These are phyloP conservation scores for Aspergillus carbonarius DNA, from an alignment of 2,329 filamentous ascomycete species.

Conservation along the genomic window DNA sequence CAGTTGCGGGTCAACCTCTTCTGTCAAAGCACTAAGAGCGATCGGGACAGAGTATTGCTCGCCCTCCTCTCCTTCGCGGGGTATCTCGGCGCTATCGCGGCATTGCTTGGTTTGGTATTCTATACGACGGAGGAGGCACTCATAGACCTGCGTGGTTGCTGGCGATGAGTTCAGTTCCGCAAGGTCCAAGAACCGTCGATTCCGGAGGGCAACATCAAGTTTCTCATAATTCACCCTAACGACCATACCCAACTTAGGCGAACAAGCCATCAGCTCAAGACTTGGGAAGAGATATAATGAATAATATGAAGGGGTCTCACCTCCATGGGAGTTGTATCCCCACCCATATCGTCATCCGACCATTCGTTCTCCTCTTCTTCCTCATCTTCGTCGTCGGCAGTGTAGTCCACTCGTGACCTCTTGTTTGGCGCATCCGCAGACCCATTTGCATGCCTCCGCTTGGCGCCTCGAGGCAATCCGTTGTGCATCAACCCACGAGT, in stretches of 20 bases:
- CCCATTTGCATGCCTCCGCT: conserved; percentile 29
- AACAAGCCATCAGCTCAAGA: conserved; percentile 12
- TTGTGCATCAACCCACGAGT: conserved; percentile 32
- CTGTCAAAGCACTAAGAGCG: conserved; percentile 33
- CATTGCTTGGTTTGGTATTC: conserved; percentile 69
- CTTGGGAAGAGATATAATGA: background rate
- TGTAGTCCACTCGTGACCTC: conserved; percentile 24
- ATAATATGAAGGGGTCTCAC: conserved; percentile 24
- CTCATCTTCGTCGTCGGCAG: conserved; percentile 29
- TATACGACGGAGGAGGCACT: conserved; percentile 67
- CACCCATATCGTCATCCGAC: conserved; percentile 36
- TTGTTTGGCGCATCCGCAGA: conserved; percentile 21
- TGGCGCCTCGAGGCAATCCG: conserved; percentile 35
- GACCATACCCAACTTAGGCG: conserved; percentile 64
- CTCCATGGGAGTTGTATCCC: conserved; percentile 39
- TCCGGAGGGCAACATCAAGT: conserved; percentile 77
- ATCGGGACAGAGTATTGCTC: conserved; percentile 40
- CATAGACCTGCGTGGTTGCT: conserved; percentile 76
- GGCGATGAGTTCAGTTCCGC: conserved; percentile 69
- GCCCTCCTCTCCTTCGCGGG: conserved; percentile 43
- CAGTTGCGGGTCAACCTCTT: conserved; percentile 38
- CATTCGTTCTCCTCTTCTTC: conserved; percentile 37
- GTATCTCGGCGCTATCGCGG: conserved; percentile 46
- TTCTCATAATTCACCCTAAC: conserved; percentile 83
- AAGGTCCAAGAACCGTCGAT: conserved; percentile 70